Base-by-base conservation (phyloP, 441 rosid genomes). In the Gossypium schwendimanii region DNA sequence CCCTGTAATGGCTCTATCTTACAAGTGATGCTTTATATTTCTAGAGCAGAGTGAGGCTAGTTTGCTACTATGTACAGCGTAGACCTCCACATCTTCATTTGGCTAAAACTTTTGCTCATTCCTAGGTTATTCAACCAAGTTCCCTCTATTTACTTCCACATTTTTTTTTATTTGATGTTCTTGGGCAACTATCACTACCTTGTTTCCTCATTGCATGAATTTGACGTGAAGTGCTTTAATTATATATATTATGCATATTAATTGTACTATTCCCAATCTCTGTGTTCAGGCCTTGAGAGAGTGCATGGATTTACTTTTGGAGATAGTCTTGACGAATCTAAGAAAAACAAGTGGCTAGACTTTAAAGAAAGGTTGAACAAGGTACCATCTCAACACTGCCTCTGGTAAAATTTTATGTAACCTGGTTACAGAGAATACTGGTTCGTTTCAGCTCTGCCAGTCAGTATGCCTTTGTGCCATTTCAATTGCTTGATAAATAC, bases 261-360 rank as follows among this genome's bases (percentile, higher is more conserved):
- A 10, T 71, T 58, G 20, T 44, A 39, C 23, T 28, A 17, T 44
- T 44, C 21, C 0, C 67, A 21, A 45, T 50, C 24, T 64, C 47
- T 45, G 17, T 39, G 21, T 73, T 44, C 84, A 95, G 99, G 97
- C 76, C 91, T 95, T 58, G 99, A 90, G 75, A 91, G 97, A 82
- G 91, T 95, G 59, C 99, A 95, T 64, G 97, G 99, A 58, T 95
- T 93, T 80, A 88, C 98, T 21, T 96, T 93, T 76, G 98, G 99
- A 57, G 97, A 96, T 74, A 96, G 99, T 83, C 78, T 91, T 63
- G 94, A 85, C 21, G 97, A 89, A 59, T 18, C 60, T 57, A 91
- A 85, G 82, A 86, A 63, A 81, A 78, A 66, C 78, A 93, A 85
- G 77, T 93, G 98, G 98, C 86, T 73, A 78, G 91, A 87, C 66